Evolutionary conservation across 1,139 yeast genomes (phyloP), one percentile per base, ranked within the genome.

Genomic region (Taiozyma sp.): DNA sequence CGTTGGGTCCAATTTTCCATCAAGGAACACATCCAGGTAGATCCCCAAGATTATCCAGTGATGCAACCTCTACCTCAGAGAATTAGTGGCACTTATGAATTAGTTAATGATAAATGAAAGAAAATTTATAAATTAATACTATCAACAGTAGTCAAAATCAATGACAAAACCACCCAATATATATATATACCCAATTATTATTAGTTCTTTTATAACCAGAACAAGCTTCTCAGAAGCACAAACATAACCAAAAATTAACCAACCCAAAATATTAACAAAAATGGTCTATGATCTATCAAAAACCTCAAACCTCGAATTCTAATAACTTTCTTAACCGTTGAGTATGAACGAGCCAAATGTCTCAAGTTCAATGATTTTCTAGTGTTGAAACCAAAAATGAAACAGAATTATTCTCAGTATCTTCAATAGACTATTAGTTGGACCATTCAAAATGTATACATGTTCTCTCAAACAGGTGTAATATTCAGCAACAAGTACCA

Each of bases 1-100:
- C 48, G 59, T 0, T 83, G 82, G 71, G 59, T 84, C 1, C 64
- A 64, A 23, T 69, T 64, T 7, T 72, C 80, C 42, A 73, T 83
- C 14, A 59, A 63, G 13, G 66, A 68, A 44, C 67, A 70, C 5
- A 62, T 60, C 5, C 63, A 79, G 40, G 81, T 75, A 4, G 84
- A 81, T 54, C 78, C 81, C 4, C 76, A 71, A 48, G 65, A 64
- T 43, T 68, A 59, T 48, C 62, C 58, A 6, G 64, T 38, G 7
- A 9, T 19, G 13, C 41, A 38, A 9, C 24, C 41, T 7, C 14
- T 19, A 32, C 9, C 19, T 2, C 5, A n/a, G 19, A 14, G 19
- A 4, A 32, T 4, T n/a, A 32, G n/a, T 32, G 19, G 19, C 19
- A 38, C 8, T 24, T 36, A 6, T 45, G 51, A 30, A 10, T 28